A percentile compares a stretch with the other conserved stretches of the same genome.
Evolutionary conservation across 1,284 basidiomycete species (phyloP).

Genomic region (Melampsora americana): DNA sequence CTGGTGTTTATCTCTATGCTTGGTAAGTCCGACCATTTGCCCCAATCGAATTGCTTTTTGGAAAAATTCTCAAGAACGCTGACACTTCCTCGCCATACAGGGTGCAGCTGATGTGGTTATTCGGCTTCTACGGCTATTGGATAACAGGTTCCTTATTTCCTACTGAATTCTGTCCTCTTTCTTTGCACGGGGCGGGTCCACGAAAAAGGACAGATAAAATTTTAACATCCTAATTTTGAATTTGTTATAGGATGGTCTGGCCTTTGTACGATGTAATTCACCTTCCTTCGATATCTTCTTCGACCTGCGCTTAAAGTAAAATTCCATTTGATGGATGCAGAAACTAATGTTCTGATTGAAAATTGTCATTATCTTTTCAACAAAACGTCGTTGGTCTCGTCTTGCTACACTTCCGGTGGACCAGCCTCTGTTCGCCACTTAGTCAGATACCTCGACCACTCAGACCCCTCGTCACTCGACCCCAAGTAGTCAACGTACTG

Average conservation of each 20-base stretch:
- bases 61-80: not conserved
- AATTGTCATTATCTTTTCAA: no score
- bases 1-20: not conserved
- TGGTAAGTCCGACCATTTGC: not conserved
- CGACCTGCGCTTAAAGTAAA: not conserved
- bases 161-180: no score
- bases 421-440: slow-evolving; percentile 2
- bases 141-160: not conserved
- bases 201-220: no score
- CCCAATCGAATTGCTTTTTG: not conserved
- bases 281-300: not conserved
- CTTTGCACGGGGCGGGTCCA: no score
- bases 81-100: not conserved
- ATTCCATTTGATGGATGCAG: no score
- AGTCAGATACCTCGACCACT: not conserved
- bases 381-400: no score
- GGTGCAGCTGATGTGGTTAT: slow-evolving; percentile 1
- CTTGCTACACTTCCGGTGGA: not conserved
- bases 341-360: no score
- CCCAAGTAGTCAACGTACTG: not conserved
- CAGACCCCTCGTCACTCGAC: slow-evolving; percentile 4
- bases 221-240: no score
- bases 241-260: not conserved
- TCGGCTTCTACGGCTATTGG: not conserved
- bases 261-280: slow-evolving; percentile 4